Base-by-base conservation (phyloP, 108 stramenopile genomes). In the Nitzschia sp. region DNA sequence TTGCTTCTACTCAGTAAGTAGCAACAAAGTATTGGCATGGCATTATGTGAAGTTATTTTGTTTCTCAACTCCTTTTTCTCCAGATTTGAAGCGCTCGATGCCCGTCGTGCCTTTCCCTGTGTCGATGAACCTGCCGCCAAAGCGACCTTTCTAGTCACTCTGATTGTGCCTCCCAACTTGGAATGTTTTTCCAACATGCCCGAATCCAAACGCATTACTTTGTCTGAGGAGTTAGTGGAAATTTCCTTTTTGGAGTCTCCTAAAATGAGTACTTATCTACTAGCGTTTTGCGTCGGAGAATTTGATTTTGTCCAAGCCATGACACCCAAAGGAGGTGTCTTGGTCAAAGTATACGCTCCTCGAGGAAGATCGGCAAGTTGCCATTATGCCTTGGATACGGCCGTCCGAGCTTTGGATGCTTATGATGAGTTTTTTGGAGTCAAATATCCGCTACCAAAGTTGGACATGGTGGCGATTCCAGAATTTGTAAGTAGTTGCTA, bases 41-140 rank as follows among this genome's bases (percentile, higher is more conserved):
- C n/a, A n/a, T n/a, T n/a, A n/a, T n/a, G n/a, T n/a, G n/a, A n/a
- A n/a, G n/a, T n/a, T n/a, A n/a, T n/a, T n/a, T n/a, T n/a, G n/a
- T n/a, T n/a, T n/a, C n/a, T n/a, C n/a, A n/a, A n/a, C n/a, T n/a
- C n/a, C n/a, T n/a, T n/a, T n/a, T n/a, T n/a, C n/a, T n/a, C n/a
- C n/a, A n/a, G n/a, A 46, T 99, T 99, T 64, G 98, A 99, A 81
- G 85, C 95, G 27, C 70, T 98, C 56, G 97, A 99, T 82, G 98
- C 98, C 11, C 77, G 92, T 32, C 86, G 95, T 18, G 90, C 90
- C 46, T 98, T 99, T 74, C 97, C 97, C 30, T 98, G 98, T 75
- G 94, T 96, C 82, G 98, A 99, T 76, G 98, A 99, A 83, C 98
- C 98, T 8, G 85, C 89, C 28, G 85, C 91, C 53, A 99, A 99